Conservation (phyloP, 441 rosid species). For the Populus hybrid region DNA sequence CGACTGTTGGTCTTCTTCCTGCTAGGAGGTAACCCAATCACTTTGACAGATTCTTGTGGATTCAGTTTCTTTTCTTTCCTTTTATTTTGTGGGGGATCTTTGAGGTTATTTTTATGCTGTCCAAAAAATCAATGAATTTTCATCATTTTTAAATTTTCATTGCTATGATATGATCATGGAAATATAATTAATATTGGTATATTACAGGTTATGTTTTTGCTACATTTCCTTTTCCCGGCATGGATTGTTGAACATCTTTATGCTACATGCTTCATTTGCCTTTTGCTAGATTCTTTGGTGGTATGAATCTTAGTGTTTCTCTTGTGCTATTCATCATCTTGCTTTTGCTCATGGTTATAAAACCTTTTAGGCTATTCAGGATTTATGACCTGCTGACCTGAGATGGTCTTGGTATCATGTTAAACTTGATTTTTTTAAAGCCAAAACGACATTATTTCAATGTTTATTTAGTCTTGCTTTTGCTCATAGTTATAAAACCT, state of each 20-base stretch:
- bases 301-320: not conserved
- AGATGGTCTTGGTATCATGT: not conserved
- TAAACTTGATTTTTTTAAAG: not conserved
- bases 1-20: slow-evolving; percentile 46
- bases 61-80: not conserved
- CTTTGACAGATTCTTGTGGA: not conserved
- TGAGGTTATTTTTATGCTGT: not conserved
- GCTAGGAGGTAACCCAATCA: slow-evolving; percentile 42
- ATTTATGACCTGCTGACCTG: not conserved
- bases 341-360: not conserved
- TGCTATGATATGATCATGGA: not conserved
- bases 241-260: no score
- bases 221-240: not conserved
- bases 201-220: not conserved
- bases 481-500: not conserved
- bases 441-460: not conserved
- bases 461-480: not conserved
- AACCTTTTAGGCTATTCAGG: not conserved
- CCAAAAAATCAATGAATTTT: not conserved
- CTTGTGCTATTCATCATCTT: not conserved
- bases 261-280: not conserved
- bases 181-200: no score
- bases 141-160: no score
- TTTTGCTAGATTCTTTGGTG: not conserved
- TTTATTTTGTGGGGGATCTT: no score